These are phyloP conservation scores for Moniliophthora roreri DNA, from an alignment of 1,284 basidiomycete genomes.

Conservation along the genomic window DNA sequence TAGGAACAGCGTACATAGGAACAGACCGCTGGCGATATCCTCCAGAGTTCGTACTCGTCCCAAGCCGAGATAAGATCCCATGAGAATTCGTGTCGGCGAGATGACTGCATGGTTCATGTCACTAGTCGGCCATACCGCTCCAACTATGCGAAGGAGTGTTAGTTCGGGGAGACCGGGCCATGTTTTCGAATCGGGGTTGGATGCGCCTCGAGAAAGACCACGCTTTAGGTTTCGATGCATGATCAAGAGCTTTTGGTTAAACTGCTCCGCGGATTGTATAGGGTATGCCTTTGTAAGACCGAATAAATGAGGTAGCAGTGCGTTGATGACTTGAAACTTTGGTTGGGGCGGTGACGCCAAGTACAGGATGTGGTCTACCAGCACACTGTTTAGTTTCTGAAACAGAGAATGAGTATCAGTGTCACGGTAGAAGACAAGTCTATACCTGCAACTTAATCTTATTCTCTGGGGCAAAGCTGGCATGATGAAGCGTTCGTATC, in stretches of 20 bases:
- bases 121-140: constrained; percentile 89
- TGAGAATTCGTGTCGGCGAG: constrained; percentile 84
- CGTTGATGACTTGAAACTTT: constrained; percentile 60
- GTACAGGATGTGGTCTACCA: constrained; percentile 92
- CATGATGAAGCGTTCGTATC: constrained; percentile 89
- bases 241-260: constrained; percentile 80
- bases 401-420: too few species aligned
- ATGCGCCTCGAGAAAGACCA: constrained; percentile 78
- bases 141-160: constrained; percentile 78
- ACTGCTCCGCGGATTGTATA: constrained; percentile 75
- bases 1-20: constrained; percentile 81
- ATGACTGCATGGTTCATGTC: constrained; percentile 92
- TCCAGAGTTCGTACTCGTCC: constrained; percentile 72
- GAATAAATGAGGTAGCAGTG: constrained; percentile 81
- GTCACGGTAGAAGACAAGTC: too few species aligned
- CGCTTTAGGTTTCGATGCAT: constrained; percentile 95
- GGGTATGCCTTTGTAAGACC: constrained; percentile 84
- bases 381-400: constrained; percentile 76
- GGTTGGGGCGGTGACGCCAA: constrained; percentile 66
- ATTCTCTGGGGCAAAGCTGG: constrained; percentile 88
- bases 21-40: constrained; percentile 87
- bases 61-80: constrained; percentile 90
- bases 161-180: constrained; percentile 90
- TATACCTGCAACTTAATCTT: constrained; percentile 87
- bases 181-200: constrained; percentile 68